Evolutionary conservation across 257 asterid genomes (phyloP).

Genomic region (Penstemon eatonii): DNA sequence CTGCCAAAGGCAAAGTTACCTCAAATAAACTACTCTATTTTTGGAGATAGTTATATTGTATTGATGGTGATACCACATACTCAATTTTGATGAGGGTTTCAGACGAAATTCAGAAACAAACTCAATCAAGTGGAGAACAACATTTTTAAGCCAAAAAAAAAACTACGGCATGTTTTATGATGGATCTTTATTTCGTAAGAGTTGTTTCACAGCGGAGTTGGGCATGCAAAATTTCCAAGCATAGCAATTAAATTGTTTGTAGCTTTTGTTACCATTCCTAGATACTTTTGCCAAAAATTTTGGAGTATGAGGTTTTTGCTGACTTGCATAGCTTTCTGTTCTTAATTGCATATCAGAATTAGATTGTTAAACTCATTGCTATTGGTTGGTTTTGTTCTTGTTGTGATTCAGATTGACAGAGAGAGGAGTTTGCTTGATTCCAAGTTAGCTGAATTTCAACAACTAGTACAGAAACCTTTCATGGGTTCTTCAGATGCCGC

Average conservation of each 20-base stretch:
- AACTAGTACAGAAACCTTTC: conserved; percentile 52
- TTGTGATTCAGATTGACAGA: conserved; percentile 65
- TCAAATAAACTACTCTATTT: neutral
- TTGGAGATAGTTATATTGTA: neutral
- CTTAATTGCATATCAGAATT: conserved; percentile 14
- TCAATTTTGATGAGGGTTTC: neutral
- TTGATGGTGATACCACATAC: neutral
- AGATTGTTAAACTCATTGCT: conserved; percentile 18
- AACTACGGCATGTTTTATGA: neutral
- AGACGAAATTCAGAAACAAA: neutral
- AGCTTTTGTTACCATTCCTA: neutral
- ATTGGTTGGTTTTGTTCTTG: conserved; percentile 25
- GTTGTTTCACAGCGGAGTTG: conserved; percentile 14
- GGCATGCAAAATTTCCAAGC: conserved; percentile 1
- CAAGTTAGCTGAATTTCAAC: conserved; percentile 73
- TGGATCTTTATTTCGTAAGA: neutral
- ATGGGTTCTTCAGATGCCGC: conserved; percentile 42
- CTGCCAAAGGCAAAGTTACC: too few relatives aligned
- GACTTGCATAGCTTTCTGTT: conserved; percentile 18
- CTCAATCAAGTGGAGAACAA: neutral
- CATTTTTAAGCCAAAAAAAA: neutral
- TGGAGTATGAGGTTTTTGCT: conserved; percentile 17
- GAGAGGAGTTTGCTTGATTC: conserved; percentile 70
- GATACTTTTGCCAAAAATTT: neutral
- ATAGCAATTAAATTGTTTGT: neutral